These are phyloP conservation scores for Nicotiana attenuata DNA, from an alignment of 257 asterid genomes.

Conservation along the genomic window DNA sequence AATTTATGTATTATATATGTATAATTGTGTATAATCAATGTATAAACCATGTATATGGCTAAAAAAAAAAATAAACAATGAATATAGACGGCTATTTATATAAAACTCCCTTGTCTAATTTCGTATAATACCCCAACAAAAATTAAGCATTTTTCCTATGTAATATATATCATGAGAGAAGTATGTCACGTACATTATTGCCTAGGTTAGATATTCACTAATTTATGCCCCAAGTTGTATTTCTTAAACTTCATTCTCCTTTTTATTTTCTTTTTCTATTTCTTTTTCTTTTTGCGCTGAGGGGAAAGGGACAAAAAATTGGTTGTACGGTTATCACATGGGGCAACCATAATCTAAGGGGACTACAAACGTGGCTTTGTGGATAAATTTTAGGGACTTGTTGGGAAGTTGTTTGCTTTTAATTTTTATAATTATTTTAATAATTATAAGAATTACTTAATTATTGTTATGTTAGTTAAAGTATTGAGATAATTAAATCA, in stretches of 20 bases:
- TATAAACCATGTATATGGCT: too few relatives aligned
- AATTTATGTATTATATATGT: too few relatives aligned
- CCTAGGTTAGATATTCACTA: neutral
- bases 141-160: too few relatives aligned
- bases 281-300: neutral
- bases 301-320: constrained; percentile 22
- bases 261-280: neutral
- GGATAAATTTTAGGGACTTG: constrained; percentile 20
- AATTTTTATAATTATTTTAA: neutral
- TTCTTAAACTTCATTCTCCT: neutral
- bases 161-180: too few relatives aligned
- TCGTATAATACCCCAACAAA: too few relatives aligned
- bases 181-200: neutral
- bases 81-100: too few relatives aligned
- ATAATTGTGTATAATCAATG: too few relatives aligned
- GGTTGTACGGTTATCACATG: constrained; percentile 45
- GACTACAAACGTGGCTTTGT: constrained; percentile 24
- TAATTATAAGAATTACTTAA: neutral
- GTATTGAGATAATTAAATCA: neutral
- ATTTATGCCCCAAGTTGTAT: too few relatives aligned
- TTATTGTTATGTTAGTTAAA: neutral
- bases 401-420: constrained; percentile 19
- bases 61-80: too few relatives aligned
- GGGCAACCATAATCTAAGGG: constrained; percentile 28
- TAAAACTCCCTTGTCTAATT: too few relatives aligned